Conservation (phyloP, 306 rosid species). For the Alnus glutinosa region DNA sequence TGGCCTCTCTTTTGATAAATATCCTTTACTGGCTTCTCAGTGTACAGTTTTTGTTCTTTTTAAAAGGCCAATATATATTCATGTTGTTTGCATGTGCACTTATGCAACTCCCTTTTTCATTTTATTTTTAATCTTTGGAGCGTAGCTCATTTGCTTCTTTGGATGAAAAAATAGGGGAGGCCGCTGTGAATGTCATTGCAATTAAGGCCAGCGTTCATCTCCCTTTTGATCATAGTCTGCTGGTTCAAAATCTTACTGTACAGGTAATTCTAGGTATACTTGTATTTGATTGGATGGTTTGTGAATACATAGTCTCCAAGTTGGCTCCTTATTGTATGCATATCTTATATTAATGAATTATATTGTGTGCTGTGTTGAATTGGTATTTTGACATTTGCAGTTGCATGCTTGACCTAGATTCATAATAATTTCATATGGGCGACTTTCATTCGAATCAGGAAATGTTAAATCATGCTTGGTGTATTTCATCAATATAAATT, state of each 20-base stretch:
- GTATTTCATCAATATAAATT: not conserved
- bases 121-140: not conserved
- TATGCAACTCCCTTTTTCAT: not conserved
- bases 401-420: not conserved
- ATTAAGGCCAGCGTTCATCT: conserved; percentile 87
- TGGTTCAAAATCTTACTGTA: conserved; percentile 86
- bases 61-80: conserved; percentile 8
- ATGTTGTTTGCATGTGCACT: not conserved
- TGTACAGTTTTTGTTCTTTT: not conserved
- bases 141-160: conserved; percentile 35
- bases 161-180: conserved; percentile 65
- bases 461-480: not conserved
- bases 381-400: not conserved
- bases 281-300: not conserved
- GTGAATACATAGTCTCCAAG: not conserved
- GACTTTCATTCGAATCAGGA: not conserved
- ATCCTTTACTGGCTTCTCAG: not conserved
- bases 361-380: not conserved
- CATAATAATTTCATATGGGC: not conserved
- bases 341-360: not conserved
- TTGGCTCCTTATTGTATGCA: conserved; percentile 3
- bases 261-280: conserved; percentile 50
- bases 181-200: conserved; percentile 69
- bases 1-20: not conserved
- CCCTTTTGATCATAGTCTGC: conserved; percentile 67